phyloP scores from a whole-genome alignment of 2,329 filamentous ascomycete species.

The Endoconidiophora polonica region DNA sequence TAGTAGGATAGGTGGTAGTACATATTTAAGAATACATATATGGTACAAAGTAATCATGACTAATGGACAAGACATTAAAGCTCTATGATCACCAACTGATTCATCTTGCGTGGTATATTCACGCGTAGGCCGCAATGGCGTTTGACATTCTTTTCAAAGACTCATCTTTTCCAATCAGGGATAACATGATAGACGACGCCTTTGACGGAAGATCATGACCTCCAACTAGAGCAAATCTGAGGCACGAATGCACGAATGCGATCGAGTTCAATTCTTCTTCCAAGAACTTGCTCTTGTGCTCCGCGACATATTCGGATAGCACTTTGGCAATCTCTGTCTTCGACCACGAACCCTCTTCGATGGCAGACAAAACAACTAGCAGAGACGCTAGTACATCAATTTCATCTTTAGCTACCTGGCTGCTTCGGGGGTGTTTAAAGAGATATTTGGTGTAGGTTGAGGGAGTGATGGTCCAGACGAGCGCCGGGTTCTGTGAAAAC shows the following conservation, averaged over 20 bases:
- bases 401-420: background rate
- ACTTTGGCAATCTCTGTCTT: slow-evolving; percentile 17
- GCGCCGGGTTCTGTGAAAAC: slow-evolving; percentile 21
- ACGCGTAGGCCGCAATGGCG: slow-evolving; percentile 2
- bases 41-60: too few relatives aligned
- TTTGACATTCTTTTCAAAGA: slow-evolving; percentile 13
- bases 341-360: slow-evolving; percentile 14
- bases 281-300: background rate
- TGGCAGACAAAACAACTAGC: slow-evolving; percentile 16
- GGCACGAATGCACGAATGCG: slow-evolving; percentile 4
- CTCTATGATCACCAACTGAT: too few relatives aligned
- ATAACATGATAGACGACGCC: slow-evolving; percentile 17
- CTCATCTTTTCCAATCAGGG: slow-evolving; percentile 22
- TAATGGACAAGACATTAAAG: too few relatives aligned
- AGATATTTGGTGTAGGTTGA: slow-evolving; percentile 16
- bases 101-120: too few relatives aligned
- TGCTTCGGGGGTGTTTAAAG: background rate
- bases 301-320: slow-evolving; percentile 11
- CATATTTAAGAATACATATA: too few relatives aligned
- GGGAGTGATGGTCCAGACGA: slow-evolving; percentile 24
- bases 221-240: slow-evolving; percentile 13
- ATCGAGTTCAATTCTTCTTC: background rate
- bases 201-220: slow-evolving; percentile 11
- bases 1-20: too few relatives aligned
- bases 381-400: slow-evolving; percentile 9